Evolutionary conservation across 768 basidiomycete genomes (phyloP).

Genomic region (Tylopilus vinaceipallidus): DNA sequence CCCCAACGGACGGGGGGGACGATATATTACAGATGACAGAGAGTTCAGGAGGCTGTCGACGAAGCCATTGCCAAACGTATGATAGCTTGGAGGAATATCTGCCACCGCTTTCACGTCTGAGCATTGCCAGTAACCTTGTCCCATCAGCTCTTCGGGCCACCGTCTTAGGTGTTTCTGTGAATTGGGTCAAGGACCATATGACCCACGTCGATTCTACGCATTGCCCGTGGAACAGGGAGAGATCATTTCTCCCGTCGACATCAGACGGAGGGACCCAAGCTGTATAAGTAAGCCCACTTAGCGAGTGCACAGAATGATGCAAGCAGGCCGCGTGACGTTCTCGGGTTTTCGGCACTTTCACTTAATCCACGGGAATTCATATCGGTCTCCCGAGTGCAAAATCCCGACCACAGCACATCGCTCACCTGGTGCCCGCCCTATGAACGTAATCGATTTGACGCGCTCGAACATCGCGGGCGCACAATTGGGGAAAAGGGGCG

Average conservation of each 20-base stretch:
- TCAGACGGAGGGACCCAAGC: conserved; percentile 30
- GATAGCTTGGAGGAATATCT: conserved; percentile 51
- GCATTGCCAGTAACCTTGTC: too few species aligned
- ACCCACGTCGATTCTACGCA: too few species aligned
- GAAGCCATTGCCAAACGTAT: conserved; percentile 74
- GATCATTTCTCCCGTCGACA: conserved; percentile 47
- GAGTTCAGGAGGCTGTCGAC: conserved; percentile 72
- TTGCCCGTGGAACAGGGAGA: too few species aligned
- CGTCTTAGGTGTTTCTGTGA: too few species aligned
- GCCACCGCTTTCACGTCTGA: conserved; percentile 44
- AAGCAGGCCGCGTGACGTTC: conserved; percentile 31
- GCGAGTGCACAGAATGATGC: conserved; percentile 32
- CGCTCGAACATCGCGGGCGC: too few species aligned
- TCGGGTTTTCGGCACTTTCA: conserved; percentile 26
- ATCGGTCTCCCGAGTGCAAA: too few species aligned
- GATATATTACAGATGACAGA: conserved; percentile 68
- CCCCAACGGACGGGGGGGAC: conserved; percentile 68
- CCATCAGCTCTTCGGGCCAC: too few species aligned
- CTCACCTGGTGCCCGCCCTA: too few species aligned
- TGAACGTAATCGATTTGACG: too few species aligned
- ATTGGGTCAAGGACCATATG: too few species aligned
- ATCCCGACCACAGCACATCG: too few species aligned
- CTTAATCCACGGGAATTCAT: conserved; percentile 36
- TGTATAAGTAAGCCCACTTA: conserved; percentile 35
- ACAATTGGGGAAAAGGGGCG: too few species aligned